These are phyloP conservation scores for Wickerhamiella parazyma DNA, from an alignment of 805 yeast species.

Conservation along the genomic window DNA sequence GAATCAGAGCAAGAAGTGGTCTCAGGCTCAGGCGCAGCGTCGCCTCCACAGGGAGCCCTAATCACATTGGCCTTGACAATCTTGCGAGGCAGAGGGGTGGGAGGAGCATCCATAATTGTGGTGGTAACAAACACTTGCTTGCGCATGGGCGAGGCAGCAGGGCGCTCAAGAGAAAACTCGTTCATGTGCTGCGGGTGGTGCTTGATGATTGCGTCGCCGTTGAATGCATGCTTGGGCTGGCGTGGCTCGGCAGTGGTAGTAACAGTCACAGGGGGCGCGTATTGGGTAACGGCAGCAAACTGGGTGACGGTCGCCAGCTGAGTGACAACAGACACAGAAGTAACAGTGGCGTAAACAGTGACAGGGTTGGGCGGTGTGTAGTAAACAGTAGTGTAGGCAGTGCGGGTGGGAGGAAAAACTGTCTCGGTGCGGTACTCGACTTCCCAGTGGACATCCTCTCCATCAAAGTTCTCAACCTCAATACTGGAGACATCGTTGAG, in stretches of 20 bases:
- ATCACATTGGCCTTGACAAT: not conserved
- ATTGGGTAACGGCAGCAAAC: not conserved
- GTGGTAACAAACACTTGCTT: conserved; percentile 3
- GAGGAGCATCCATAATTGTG: conserved; percentile 2
- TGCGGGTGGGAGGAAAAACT: not conserved
- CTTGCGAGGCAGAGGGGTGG: not conserved
- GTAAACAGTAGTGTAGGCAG: conserved; percentile 1
- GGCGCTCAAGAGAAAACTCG: not conserved
- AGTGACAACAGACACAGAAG: not conserved
- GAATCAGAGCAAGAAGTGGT: not conserved
- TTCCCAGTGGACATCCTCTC: not conserved
- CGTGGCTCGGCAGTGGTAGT: not conserved
- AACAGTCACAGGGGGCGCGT: not conserved
- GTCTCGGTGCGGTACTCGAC: not conserved
- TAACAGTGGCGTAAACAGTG: not conserved
- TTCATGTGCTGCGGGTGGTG: not conserved
- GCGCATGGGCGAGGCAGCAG: conserved; percentile 1
- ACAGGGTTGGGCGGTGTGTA: not conserved
- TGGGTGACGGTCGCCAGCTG: not conserved
- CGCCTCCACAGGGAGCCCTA: not conserved
- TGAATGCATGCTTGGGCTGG: not conserved
- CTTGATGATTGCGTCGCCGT: not conserved
- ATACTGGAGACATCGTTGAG: not conserved
- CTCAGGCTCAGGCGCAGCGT: not conserved
- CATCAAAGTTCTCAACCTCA: not conserved